Base-by-base conservation (phyloP, 164 flowering plant species). In the Liriodendron chinense region DNA sequence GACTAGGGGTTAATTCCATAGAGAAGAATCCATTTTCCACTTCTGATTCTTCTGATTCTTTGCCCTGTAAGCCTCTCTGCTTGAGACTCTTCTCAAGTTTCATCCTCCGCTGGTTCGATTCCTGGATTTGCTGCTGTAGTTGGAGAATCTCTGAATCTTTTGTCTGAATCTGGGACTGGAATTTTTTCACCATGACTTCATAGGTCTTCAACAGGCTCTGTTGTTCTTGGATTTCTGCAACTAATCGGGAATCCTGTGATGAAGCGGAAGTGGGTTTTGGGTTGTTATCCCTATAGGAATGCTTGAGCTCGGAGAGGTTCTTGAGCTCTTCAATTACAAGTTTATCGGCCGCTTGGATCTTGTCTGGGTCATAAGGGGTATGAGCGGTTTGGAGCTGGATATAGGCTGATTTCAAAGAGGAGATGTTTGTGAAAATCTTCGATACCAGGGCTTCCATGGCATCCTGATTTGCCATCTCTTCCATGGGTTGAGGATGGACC, bases 401-500 rank as follows among this genome's bases (percentile, higher is more conserved):
- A 78, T 96, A 96, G 56, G 99, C 98, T 0, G 97, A 84, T 75
- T 94, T 96, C 68, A 94, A 80, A 56, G 98, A 87, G 65, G 99
- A 94, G 71, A 94, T 85, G 78, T 92, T 91, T 5, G 88, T 77
- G 70, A 96, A 96, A 56, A 96, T 77, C 75, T 86, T 91, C 26
- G 97, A 85, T 47, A 94, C 86, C 70, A 94, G 64, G 23, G 88
- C 84, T 78, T 96, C 98, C 71, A 91, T 61, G 68, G 90, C 90
- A 80, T 94, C 97, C 80, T 88, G 96, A 77, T 80, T 87, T 69
- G 78, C 77, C 72, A 92, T 74, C 72, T 94, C 98, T 82, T 96
- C 99, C 94, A 92, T 86, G 70, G 99, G 98, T 83, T 96, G 99
- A 67, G 99, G 99, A 79, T 94, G 97, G 68, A 96, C 94, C 87